Base-by-base conservation (phyloP, 306 rosid genomes). In the Cajanus cajan region DNA sequence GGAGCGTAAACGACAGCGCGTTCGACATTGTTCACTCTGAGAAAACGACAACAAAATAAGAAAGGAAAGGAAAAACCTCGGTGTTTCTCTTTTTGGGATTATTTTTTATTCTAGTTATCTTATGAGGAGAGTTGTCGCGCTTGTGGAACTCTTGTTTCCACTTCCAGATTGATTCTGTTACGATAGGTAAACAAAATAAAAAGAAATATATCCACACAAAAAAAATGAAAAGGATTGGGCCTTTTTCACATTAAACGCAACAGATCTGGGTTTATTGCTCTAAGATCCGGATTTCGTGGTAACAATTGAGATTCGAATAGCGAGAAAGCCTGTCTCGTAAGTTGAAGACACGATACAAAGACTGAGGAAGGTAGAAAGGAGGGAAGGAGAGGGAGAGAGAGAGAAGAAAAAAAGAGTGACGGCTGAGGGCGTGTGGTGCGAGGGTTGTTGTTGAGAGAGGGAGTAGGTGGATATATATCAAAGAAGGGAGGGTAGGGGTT, bases 381-480 rank as follows among this genome's bases (percentile, higher is more conserved):
- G n/a, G n/a, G n/a, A n/a, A n/a, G n/a, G n/a, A n/a, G n/a, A n/a
- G n/a, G n/a, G n/a, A n/a, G n/a, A n/a, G 4, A n/a, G 5, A 14
- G 44, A 24, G 18, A 13, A n/a, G 59, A 28, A n/a, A 24, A 40
- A 57, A 57, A 58, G 28, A 72, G 85, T 66, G 73, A 18, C 69
- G 77, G 40, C 21, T 24, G 65, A 24, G 72, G 80, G 64, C 48
- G 51, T 68, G 81, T 76, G 52, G 57, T 78, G 85, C 64, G 68
- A 81, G 86, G 87, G 85, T 82, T 87, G 81, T 8, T 8, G 52
- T 2, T 9, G 36, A 1, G 7, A 33, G 85, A 64, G 64, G 86
- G 64, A 58, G 83, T 39, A 15, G 14, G 36, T 69, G 40, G 40
- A 59, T 86, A 81, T 93, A 93, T 93, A 93, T 93, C 51, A 85